Conservation (phyloP, 345 rosid genomes). For the Eucalyptus coolabah region DNA sequence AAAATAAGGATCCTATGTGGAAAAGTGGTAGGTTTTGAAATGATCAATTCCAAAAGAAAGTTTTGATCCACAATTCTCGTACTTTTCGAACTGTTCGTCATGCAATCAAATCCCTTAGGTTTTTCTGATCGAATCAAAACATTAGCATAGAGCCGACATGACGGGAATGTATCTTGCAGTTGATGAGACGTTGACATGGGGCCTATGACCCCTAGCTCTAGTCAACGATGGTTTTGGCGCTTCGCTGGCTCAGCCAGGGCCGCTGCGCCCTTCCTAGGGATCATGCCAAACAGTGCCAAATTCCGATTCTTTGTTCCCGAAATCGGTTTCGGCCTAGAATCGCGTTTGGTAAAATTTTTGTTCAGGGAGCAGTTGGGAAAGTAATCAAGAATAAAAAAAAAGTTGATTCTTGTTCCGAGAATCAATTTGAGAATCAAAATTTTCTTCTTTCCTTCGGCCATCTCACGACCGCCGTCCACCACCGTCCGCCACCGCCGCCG, state of each 20-base stretch:
- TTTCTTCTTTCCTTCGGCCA: no score
- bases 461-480: no score
- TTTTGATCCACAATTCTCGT: not conserved
- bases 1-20: not conserved
- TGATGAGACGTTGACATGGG: not conserved
- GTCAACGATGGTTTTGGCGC: not conserved
- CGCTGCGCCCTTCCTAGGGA: not conserved
- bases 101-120: not conserved
- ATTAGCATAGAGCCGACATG: not conserved
- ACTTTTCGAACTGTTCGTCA: not conserved
- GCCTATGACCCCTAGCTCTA: not conserved
- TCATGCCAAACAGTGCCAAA: no score
- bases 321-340: no score
- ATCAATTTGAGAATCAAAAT: no score
- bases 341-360: no score
- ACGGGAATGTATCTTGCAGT: not conserved
- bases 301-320: no score
- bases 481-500: no score
- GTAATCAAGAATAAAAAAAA: no score
- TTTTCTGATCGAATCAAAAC: not conserved
- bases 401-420: no score
- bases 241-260: not conserved
- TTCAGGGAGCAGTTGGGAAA: no score
- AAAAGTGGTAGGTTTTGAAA: not conserved
- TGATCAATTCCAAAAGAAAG: not conserved